phyloP scores from a whole-genome alignment of 805 yeast genomes.

The Candida caryicola region DNA sequence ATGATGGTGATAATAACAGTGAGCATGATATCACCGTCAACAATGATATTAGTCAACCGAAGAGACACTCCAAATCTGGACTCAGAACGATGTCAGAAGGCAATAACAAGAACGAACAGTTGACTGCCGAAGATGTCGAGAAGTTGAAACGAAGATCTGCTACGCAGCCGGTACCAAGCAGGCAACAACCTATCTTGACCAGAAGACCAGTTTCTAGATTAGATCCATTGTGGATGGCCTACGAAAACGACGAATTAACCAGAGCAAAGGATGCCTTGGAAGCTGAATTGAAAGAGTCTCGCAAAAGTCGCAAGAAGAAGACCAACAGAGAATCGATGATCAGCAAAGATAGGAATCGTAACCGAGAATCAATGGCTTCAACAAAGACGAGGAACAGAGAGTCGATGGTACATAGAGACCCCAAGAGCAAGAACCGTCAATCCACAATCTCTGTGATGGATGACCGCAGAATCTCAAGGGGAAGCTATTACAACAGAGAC shows the following conservation, averaged over 20 bases:
- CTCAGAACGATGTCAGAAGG: conserved; percentile 40
- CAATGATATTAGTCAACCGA: conserved; percentile 32
- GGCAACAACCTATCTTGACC: conserved; percentile 40
- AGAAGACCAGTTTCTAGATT: conserved; percentile 56
- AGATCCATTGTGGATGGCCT: conserved; percentile 55
- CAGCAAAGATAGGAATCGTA: conserved; percentile 6
- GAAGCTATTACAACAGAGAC: conserved; percentile 15
- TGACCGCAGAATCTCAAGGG: conserved; percentile 20
- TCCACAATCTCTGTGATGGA: conserved; percentile 34
- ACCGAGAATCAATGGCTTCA: conserved; percentile 28
- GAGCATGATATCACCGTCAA: conserved; percentile 23
- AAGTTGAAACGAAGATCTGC: conserved; percentile 45
- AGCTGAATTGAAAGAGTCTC: conserved; percentile 28
- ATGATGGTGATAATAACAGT: conserved; percentile 21
- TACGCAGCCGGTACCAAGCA: conserved; percentile 39
- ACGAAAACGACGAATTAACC: conserved; percentile 46
- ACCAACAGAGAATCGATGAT: conserved; percentile 11
- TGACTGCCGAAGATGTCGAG: conserved; percentile 46
- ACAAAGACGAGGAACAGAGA: conserved; percentile 6
- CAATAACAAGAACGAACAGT: conserved; percentile 19
- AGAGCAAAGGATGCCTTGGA: conserved; percentile 43
- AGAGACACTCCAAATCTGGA: conserved; percentile 31
- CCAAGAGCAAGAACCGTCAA: conserved; percentile 23
- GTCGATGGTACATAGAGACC: conserved; percentile 8
- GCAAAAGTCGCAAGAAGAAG: conserved; percentile 11